Conservation (phyloP, 495 filamentous ascomycete genomes). For the Penicillium taxi region DNA sequence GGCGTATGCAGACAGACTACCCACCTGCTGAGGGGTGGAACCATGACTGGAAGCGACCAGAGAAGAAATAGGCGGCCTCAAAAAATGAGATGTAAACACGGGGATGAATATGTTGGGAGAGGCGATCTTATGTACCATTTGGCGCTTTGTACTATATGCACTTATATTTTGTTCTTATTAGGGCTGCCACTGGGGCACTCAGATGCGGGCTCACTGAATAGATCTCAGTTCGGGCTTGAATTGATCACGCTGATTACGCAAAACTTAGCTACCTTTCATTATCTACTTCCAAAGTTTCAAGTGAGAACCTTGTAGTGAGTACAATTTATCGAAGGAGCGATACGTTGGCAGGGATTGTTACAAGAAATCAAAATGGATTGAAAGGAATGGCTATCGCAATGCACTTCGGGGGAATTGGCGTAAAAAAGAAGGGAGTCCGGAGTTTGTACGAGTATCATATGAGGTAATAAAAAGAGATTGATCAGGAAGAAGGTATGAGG, state of each 20-base stretch:
- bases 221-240: too few relatives aligned
- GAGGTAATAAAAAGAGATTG: slow-evolving; percentile 6
- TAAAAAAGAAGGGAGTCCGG: slow-evolving; percentile 23
- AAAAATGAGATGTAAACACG: too few relatives aligned
- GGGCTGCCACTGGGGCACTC: too few relatives aligned
- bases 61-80: slow-evolving; percentile 15
- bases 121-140: slow-evolving; percentile 26
- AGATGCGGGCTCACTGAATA: too few relatives aligned
- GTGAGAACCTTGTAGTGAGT: too few relatives aligned
- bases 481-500: slow-evolving; percentile 15
- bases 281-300: too few relatives aligned
- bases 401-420: slow-evolving; percentile 19
- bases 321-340: too few relatives aligned
- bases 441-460: slow-evolving; percentile 22
- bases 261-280: too few relatives aligned
- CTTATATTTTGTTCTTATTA: slow-evolving; percentile 13
- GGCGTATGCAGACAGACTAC: slow-evolving; percentile 70
- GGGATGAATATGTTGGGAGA: too few relatives aligned
- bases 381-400: slow-evolving; percentile 16
- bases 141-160: slow-evolving; percentile 23
- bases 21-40: slow-evolving; percentile 70
- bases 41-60: slow-evolving; percentile 47
- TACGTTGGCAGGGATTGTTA: slow-evolving; percentile 13
- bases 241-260: too few relatives aligned
- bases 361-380: slow-evolving; percentile 11